These are phyloP conservation scores for Cyberlindnera mrakii DNA, from an alignment of 805 yeast genomes.

Conservation along the genomic window DNA sequence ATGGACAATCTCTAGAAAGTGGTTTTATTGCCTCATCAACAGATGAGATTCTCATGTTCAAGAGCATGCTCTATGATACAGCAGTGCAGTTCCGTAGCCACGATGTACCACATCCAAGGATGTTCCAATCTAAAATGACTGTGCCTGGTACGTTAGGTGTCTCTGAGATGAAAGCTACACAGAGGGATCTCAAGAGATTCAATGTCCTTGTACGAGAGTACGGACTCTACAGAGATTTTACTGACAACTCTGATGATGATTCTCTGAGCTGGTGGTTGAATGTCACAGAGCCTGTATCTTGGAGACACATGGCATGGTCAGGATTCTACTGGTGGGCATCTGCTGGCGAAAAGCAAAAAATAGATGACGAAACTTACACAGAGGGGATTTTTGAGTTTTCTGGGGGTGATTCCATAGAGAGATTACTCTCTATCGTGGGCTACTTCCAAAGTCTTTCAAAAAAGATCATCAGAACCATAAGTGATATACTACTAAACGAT, in stretches of 20 bases:
- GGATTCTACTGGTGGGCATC: constrained; percentile 86
- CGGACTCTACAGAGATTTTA: constrained; percentile 5
- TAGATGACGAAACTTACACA: constrained; percentile 32
- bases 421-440: constrained; percentile 34
- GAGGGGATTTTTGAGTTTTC: constrained; percentile 28
- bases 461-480: constrained; percentile 33
- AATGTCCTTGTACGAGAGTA: constrained; percentile 23
- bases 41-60: constrained; percentile 58
- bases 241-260: constrained; percentile 8
- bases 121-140: constrained; percentile 6
- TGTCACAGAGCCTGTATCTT: constrained; percentile 43
- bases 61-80: constrained; percentile 44
- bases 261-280: constrained; percentile 37
- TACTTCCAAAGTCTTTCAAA: constrained; percentile 46
- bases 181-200: constrained; percentile 33
- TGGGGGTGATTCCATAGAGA: constrained; percentile 17
- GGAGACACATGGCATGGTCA: constrained; percentile 57
- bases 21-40: constrained; percentile 58
- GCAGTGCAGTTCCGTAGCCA: constrained; percentile 22
- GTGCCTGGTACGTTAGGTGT: constrained; percentile 8
- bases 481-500: constrained; percentile 30
- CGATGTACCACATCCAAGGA: constrained; percentile 2
- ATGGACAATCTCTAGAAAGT: not conserved
- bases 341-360: constrained; percentile 56
- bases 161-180: constrained; percentile 24